Conservation (phyloP, 2,329 filamentous ascomycete species). For the Monilinia polystroma region DNA sequence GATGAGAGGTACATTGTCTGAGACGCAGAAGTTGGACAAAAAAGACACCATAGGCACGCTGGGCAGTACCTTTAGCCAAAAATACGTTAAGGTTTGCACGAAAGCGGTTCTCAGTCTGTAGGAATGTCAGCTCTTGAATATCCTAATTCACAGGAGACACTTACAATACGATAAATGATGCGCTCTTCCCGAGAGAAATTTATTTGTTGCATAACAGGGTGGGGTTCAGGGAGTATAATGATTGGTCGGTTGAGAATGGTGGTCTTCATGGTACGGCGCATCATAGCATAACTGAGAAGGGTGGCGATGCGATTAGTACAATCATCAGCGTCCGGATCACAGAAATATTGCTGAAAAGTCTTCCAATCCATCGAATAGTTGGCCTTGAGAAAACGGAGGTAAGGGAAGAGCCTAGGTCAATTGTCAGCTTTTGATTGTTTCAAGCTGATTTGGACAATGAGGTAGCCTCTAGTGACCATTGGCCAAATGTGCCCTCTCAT, state of each 20-base stretch:
- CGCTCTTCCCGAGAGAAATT: slow-evolving; percentile 54
- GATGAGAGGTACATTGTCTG: slow-evolving; percentile 39
- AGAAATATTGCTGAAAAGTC: slow-evolving; percentile 38
- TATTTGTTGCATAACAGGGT: slow-evolving; percentile 45
- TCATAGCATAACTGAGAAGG: slow-evolving; percentile 46
- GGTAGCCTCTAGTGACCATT: neutral
- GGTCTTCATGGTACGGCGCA: slow-evolving; percentile 55
- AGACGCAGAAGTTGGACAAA: slow-evolving; percentile 40
- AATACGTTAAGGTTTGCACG: slow-evolving; percentile 35
- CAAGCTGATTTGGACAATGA: slow-evolving; percentile 8
- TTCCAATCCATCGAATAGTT: slow-evolving; percentile 35
- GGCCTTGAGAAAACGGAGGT: slow-evolving; percentile 39
- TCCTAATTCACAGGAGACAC: slow-evolving; percentile 39
- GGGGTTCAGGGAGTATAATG: slow-evolving; percentile 52
- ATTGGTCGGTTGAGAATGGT: slow-evolving; percentile 54
- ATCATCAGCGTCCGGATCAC: slow-evolving; percentile 32
- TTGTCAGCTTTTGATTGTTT: slow-evolving; percentile 20
- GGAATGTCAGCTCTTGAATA: slow-evolving; percentile 22
- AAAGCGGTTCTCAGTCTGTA: slow-evolving; percentile 41
- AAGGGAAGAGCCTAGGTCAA: slow-evolving; percentile 36
- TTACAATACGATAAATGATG: slow-evolving; percentile 54
- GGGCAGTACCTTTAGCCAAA: slow-evolving; percentile 29
- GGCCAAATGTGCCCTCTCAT: neutral
- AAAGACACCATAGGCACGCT: slow-evolving; percentile 32
- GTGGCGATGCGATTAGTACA: slow-evolving; percentile 32